Evolutionary conservation across 768 basidiomycete species (phyloP).

Genomic region (Sarcodon aspratus): DNA sequence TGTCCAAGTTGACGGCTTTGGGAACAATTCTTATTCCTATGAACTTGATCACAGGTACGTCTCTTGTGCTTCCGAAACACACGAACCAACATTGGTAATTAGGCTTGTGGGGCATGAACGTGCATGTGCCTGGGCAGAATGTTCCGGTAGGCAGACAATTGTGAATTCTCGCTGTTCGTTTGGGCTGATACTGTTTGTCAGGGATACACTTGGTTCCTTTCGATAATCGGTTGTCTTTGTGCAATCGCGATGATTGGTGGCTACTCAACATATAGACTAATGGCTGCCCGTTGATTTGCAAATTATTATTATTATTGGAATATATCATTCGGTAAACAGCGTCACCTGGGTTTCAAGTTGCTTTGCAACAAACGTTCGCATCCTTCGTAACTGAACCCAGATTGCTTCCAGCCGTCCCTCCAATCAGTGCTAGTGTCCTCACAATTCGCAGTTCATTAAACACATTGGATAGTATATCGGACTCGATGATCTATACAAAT

Average conservation of each 20-base stretch:
- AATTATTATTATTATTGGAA: too few relatives aligned
- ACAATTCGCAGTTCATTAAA: too few relatives aligned
- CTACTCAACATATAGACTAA: slow-evolving; percentile 68
- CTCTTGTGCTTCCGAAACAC: background rate
- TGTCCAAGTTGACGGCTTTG: slow-evolving; percentile 92
- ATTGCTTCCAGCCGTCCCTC: too few relatives aligned
- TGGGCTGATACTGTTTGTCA: slow-evolving; percentile 8
- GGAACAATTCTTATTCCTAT: slow-evolving; percentile 97
- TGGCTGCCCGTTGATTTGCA: slow-evolving; percentile 22
- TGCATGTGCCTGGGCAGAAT: slow-evolving; percentile 86
- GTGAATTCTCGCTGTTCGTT: background rate
- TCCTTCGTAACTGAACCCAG: too few relatives aligned
- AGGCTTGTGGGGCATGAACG: slow-evolving; percentile 99
- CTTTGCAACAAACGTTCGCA: too few relatives aligned
- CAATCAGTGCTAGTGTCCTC: too few relatives aligned
- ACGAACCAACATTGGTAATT: background rate
- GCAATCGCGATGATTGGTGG: slow-evolving; percentile 78
- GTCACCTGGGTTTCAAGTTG: too few relatives aligned
- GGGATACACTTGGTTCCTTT: slow-evolving; percentile 75
- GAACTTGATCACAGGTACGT: slow-evolving; percentile 86
- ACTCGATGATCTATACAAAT: too few relatives aligned
- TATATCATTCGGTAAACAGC: too few relatives aligned
- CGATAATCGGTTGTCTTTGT: slow-evolving; percentile 72
- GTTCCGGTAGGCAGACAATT: slow-evolving; percentile 22
- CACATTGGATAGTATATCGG: too few relatives aligned